Base-by-base conservation (phyloP, 306 rosid genomes). In the Betula pendula region DNA sequence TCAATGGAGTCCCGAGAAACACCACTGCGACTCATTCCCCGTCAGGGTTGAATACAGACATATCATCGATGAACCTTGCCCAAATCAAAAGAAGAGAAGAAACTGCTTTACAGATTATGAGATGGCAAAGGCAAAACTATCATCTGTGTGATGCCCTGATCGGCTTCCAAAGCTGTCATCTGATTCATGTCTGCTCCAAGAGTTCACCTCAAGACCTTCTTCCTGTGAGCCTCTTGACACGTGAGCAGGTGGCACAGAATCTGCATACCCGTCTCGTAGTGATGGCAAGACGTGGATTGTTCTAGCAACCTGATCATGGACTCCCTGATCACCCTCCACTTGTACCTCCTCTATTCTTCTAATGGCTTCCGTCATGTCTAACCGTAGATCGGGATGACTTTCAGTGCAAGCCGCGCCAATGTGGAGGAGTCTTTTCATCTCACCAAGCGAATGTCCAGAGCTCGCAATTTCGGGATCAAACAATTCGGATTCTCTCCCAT, bases 391-490 rank as follows among this genome's bases (percentile, higher is more conserved):
- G 5, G 91, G 92, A 53, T 84, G 68, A 31, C 75, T 86, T 35
- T 81, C 82, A 0, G 96, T 77, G 76, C 98, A 94, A 38, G 84
- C 88, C 8, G 89, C 88, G 20, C 93, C 96, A 42, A 92, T 60
- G 45, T 58, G 77, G 25, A 94, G 70, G 17, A 94, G 87, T 77
- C 83, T 44, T 62, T 51, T 71, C 93, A 92, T 92, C 71, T 90
- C 88, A 27, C 50, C 76, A 15, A 58, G 25, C 12, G 79, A 76
- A n/a, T 71, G 60, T 16, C 19, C 72, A 10, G 71, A 65, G 49
- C 35, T 78, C 60, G 83, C 58, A 40, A 94, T 89, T 47, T 86
- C 87, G 4, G 90, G 94, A 77, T 94, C 98, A 73, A 94, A 74
- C 43, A 92, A 50, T 56, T 92, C 96, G 7, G 67, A 12, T 78